Percentiles rank a stretch among this genome's conserved stretches.
Evolutionary conservation across 2,329 filamentous ascomycete genomes (phyloP).

Genomic region (Bretziella fagacearum): DNA sequence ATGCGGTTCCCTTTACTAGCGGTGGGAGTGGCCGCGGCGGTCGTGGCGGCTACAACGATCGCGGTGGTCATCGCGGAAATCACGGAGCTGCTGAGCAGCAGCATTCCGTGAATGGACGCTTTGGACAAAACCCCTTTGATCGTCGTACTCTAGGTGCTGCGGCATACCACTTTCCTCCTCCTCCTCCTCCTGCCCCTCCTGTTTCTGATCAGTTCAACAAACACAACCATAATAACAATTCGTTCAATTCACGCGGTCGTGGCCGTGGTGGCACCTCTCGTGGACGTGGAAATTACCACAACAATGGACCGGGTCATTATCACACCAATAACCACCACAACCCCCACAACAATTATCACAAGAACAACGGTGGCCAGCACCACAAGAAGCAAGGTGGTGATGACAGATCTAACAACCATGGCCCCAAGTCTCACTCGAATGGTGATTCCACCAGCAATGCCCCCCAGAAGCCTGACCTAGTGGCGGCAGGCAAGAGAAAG

Average conservation of each 20-base stretch:
- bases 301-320: conserved; percentile 28
- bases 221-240: conserved; percentile 16
- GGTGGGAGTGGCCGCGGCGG: conserved; percentile 6
- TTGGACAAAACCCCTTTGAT: conserved; percentile 12
- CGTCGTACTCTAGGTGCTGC: conserved; percentile 14
- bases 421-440: conserved; percentile 17
- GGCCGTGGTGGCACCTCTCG: conserved; percentile 21
- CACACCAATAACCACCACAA: conserved; percentile 22
- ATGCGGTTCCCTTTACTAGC: conserved; percentile 16
- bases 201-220: conserved; percentile 15
- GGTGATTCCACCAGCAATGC: conserved; percentile 15
- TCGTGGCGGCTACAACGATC: conserved; percentile 27
- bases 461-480: conserved; percentile 23
- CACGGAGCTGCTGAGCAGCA: conserved; percentile 12
- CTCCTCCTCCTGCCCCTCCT: conserved; percentile 25
- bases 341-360: conserved; percentile 14
- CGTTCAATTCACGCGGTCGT: conserved; percentile 21
- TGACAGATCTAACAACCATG: conserved; percentile 14
- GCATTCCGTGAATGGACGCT: conserved; percentile 9
- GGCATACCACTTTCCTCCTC: conserved; percentile 26
- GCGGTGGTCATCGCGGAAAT: conserved; percentile 21
- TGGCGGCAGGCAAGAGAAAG: conserved; percentile 45
- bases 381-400: conserved; percentile 12
- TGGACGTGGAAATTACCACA: conserved; percentile 28
- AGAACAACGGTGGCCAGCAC: conserved; percentile 15